Conservation (phyloP, 306 rosid genomes). For the Biancaea sappan region DNA sequence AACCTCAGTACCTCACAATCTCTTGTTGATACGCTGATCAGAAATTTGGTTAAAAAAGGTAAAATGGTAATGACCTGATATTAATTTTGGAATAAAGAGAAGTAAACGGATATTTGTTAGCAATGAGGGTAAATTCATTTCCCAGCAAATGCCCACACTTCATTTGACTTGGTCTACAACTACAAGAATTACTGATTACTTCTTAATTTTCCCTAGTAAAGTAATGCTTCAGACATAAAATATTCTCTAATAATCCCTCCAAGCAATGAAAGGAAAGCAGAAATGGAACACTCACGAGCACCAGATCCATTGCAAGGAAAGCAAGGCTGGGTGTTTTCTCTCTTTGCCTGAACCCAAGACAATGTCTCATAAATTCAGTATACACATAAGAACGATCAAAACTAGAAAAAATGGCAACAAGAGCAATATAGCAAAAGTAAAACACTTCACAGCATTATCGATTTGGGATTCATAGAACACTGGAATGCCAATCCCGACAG, state of each 20-base stretch:
- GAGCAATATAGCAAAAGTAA: neutral
- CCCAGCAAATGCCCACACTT: neutral
- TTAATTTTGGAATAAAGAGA: neutral
- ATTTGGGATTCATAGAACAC: slow-evolving; percentile 90
- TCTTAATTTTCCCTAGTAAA: neutral
- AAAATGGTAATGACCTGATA: too few species aligned
- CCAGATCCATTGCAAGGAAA: slow-evolving; percentile 97
- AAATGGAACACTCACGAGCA: slow-evolving; percentile 70
- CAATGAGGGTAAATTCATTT: neutral
- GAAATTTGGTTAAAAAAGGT: slow-evolving; percentile 6
- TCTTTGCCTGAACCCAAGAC: slow-evolving; percentile 65
- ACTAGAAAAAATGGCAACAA: neutral
- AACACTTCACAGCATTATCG: slow-evolving; percentile 72
- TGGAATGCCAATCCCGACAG: slow-evolving; percentile 83
- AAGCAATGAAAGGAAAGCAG: neutral
- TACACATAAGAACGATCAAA: neutral
- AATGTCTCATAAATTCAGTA: neutral
- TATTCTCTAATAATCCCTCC: neutral
- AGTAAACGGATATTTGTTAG: neutral
- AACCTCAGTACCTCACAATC: slow-evolving; percentile 11
- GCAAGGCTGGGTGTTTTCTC: slow-evolving; percentile 93
- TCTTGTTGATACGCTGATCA: neutral
- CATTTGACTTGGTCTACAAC: neutral
- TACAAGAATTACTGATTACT: slow-evolving; percentile 4
- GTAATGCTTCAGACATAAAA: slow-evolving; percentile 16